Conservation (phyloP, 2,329 filamentous ascomycete genomes). For the Hymenoscyphus infarciens region DNA sequence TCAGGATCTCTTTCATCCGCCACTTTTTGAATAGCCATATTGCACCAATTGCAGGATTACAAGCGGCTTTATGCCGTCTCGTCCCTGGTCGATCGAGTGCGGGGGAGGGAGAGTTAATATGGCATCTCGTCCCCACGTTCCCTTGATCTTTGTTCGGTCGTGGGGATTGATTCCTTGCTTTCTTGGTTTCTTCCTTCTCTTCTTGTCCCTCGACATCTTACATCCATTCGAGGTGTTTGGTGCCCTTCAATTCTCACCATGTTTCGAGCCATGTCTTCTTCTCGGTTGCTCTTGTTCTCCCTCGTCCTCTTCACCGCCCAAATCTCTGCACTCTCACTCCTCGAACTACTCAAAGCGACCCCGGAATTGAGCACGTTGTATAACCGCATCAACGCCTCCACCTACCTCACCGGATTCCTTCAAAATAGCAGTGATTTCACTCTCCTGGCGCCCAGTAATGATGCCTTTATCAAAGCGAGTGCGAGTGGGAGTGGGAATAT, state of each 20-base stretch:
- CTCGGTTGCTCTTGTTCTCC: background rate
- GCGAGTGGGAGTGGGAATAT: constrained; percentile 8
- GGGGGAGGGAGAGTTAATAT: too few species aligned
- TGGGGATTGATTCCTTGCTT: too few species aligned
- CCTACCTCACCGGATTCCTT: constrained; percentile 14
- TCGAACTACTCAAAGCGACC: constrained; percentile 17
- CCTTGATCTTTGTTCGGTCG: too few species aligned
- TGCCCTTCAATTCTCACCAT: background rate
- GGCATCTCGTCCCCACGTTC: too few species aligned
- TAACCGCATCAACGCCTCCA: constrained; percentile 16
- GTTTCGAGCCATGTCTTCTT: background rate
- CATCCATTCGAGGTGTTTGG: background rate
- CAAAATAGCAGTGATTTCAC: constrained; percentile 22
- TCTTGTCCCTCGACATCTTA: background rate
- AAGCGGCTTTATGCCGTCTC: too few species aligned
- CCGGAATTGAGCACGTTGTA: constrained; percentile 20
- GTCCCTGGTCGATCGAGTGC: too few species aligned
- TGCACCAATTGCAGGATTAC: too few species aligned
- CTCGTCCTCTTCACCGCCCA: background rate
- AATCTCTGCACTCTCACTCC: constrained; percentile 16
- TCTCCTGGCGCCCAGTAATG: constrained; percentile 20
- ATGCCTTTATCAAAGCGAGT: constrained; percentile 7
- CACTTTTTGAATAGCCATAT: background rate
- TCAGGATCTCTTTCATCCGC: background rate
- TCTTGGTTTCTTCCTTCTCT: background rate